These are phyloP conservation scores for Abelmoschus esculentus DNA, from an alignment of 345 rosid species.

Conservation along the genomic window DNA sequence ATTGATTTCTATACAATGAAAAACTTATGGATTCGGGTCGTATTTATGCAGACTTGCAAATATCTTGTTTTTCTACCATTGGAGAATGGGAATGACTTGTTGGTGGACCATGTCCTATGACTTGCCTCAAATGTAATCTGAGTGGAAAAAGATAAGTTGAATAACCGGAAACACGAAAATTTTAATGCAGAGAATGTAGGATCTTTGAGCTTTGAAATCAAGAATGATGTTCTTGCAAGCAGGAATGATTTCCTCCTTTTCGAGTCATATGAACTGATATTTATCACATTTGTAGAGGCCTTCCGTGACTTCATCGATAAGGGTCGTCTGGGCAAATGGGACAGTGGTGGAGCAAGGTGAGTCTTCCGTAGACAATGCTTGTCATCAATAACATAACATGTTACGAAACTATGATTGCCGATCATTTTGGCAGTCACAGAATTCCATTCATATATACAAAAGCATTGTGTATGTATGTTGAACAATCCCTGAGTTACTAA, in stretches of 20 bases:
- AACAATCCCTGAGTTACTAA: background rate
- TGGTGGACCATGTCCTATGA: too few species aligned
- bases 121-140: too few species aligned
- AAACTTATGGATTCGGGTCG: background rate
- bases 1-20: background rate
- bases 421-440: background rate
- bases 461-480: background rate
- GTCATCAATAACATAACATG: background rate
- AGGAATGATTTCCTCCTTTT: background rate
- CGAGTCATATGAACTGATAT: background rate
- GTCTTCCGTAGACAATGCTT: background rate
- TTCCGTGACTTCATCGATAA: conserved; percentile 18
- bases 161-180: too few species aligned
- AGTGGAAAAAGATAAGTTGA: too few species aligned
- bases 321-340: conserved; percentile 29
- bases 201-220: background rate
- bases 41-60: background rate
- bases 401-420: background rate
- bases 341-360: conserved; percentile 36
- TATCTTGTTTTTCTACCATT: background rate
- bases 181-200: background rate
- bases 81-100: too few species aligned
- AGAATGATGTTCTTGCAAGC: background rate
- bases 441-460: background rate
- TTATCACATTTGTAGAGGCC: conserved; percentile 16